Evolutionary conservation across 2,329 filamentous ascomycete species (phyloP).

Genomic region (Camptophora hylomeconis): DNA sequence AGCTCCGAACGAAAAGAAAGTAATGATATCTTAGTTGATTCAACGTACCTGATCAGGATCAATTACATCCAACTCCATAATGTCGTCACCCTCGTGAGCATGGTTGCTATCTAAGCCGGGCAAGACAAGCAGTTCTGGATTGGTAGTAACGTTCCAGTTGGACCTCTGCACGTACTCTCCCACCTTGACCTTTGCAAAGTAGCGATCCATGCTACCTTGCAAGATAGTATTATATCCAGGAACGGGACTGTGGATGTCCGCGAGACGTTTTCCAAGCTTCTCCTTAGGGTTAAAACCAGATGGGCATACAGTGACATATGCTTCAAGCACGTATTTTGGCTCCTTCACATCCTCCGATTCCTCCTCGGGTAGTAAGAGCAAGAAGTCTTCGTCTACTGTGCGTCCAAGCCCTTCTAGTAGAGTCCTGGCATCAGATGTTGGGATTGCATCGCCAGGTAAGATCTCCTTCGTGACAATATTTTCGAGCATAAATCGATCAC

Average conservation of each 20-base stretch:
- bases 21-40: background rate
- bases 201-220: constrained; percentile 48
- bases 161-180: constrained; percentile 42
- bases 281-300: constrained; percentile 43
- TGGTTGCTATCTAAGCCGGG: constrained; percentile 23
- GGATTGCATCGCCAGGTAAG: constrained; percentile 25
- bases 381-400: constrained; percentile 47
- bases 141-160: constrained; percentile 36
- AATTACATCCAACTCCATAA: constrained; percentile 24
- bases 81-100: constrained; percentile 16
- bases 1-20: background rate
- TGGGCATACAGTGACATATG: constrained; percentile 44
- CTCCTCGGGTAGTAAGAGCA: constrained; percentile 40
- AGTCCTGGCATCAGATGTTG: constrained; percentile 20
- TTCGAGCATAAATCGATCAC: constrained; percentile 21
- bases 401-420: constrained; percentile 37
- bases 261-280: constrained; percentile 40
- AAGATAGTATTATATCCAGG: constrained; percentile 45
- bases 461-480: constrained; percentile 35
- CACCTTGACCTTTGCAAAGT: constrained; percentile 41
- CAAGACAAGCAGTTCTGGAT: constrained; percentile 27
- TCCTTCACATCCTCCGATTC: constrained; percentile 12
- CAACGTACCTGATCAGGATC: constrained; percentile 32
- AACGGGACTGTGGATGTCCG: constrained; percentile 45
- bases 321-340: constrained; percentile 40